Base-by-base conservation (phyloP, 495 filamentous ascomycete genomes). In the Rhypophila decipiens region DNA sequence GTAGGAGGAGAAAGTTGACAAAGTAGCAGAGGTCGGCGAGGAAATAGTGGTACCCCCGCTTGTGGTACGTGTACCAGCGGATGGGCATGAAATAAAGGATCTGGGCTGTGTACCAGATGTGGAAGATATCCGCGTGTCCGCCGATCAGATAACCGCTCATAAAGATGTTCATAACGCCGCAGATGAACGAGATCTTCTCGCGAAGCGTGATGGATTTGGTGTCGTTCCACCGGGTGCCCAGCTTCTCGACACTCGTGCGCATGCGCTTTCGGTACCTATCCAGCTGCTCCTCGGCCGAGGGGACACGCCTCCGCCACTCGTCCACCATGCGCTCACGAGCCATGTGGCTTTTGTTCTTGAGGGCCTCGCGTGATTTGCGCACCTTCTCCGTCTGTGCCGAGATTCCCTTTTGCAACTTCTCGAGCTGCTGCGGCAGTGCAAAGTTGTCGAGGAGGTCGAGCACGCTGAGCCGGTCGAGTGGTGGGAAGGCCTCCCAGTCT, bases 1-100 rank as follows among this genome's bases (percentile, higher is more conserved):
- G 75, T 56, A 95, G 68, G 34, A 84, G 72, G 39, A 98, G 78
- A 37, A 96, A 65, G 64, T 98, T 98, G 71, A 95, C 89, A 56
- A 97, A 98, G 68, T 98, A 98, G 67, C 93, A 98, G 33, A 97
- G 81, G 63, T 97, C 93, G 50, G 89, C 90, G 33, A 98, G 66
- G 70, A 98, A 98, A 70, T 98, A 98, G 67, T 98, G 93, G 55
- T 90, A 96, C 22, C 90, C 93, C 41, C 80, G 82, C 54, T 82
- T 80, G 53, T 87, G 87, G 71, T 98, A 98, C 44, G 84, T 85
- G 66, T 87, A 94, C 61, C 78, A 91, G 20, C 93, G 85, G 56
- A 97, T 86, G 15, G 93, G 93, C 91, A 97, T 95, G 64, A 95
- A 98, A 66, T 95, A 96, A 45, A 80, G 63, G 35, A 94, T 75